Base-by-base conservation (phyloP, 2,329 filamentous ascomycete species). In the Whalleya microplaca region DNA sequence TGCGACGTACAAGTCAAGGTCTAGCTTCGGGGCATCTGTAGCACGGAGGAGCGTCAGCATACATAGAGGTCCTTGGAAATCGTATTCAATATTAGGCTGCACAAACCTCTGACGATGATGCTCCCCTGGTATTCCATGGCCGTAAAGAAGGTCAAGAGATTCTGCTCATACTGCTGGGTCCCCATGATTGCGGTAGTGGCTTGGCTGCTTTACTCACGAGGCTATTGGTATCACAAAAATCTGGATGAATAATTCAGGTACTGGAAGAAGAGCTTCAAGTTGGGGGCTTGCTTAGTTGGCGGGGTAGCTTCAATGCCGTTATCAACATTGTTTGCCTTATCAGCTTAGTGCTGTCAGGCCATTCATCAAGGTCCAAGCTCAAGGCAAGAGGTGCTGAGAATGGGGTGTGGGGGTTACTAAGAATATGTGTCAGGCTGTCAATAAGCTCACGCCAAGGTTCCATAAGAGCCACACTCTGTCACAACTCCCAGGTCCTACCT, bases 1-100 rank as follows among this genome's bases (percentile, higher is more conserved):
- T 64, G 88, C 83, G 48, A 96, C 89, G 74, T 97, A 98, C 40
- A 89, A 85, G 59, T 97, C 92, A 42, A 99, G 83, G 68, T 98
- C 95, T 65, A 98, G 88, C 71, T 94, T 96, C 9, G 94, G 93
- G 6, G 84, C 75, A 46, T 92, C 91, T 94, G 50, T 16, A 45
- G 32, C 29, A 41, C 42, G 41, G 40, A 55, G 66, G 40, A 65
- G 32, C 32, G 32, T 37, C 56, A 56, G 54, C 23, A 16, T 14
- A 42, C 42, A 58, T 51, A 9, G 9, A 37, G 32, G 4, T 12
- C 4, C 14, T 7, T 12, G 8, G 8, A n/a, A n/a, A n/a, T 37
- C 32, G 14, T 3, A 27, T 8, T 37, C 32, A 37, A 37, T 16
- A 14, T 37, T 37, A 8, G 32, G n/a, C n/a, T 14, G 14, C 7